phyloP scores from a whole-genome alignment of 306 rosid species.

The Oxytropis ochrocephala region DNA sequence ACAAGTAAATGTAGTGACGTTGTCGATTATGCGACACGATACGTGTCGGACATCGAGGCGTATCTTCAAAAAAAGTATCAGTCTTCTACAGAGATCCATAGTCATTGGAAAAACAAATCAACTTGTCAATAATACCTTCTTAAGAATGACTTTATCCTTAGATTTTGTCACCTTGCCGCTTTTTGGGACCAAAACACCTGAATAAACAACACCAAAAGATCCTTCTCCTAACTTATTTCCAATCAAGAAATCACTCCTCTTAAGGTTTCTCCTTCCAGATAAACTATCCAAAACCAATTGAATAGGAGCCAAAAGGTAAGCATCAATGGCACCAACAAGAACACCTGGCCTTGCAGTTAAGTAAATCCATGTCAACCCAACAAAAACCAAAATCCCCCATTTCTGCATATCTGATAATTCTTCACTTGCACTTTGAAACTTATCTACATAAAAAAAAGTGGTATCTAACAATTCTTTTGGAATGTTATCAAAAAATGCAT shows the following conservation, averaged over 20 bases:
- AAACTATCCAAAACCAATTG: constrained; percentile 65
- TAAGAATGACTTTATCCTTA: constrained; percentile 80
- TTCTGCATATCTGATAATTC: constrained; percentile 57
- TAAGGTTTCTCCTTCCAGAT: constrained; percentile 66
- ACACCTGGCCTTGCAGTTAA: constrained; percentile 92
- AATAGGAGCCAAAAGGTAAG: constrained; percentile 81
- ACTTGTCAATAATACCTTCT: constrained; percentile 47
- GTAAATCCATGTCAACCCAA: constrained; percentile 71
- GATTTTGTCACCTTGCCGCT: constrained; percentile 44
- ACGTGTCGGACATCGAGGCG: too few relatives aligned
- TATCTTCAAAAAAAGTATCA: too few relatives aligned
- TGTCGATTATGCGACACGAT: too few relatives aligned
- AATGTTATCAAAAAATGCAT: constrained; percentile 42
- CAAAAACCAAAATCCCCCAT: constrained; percentile 52
- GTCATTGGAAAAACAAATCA: not conserved
- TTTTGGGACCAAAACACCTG: constrained; percentile 63
- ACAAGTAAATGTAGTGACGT: too few relatives aligned
- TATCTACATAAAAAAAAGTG: constrained; percentile 41
- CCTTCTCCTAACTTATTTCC: constrained; percentile 90
- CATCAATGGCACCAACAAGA: constrained; percentile 84
- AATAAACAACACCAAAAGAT: constrained; percentile 83
- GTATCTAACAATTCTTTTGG: constrained; percentile 34
- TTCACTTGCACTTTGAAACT: constrained; percentile 41
- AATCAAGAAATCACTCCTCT: constrained; percentile 56
- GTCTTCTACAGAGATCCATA: too few relatives aligned